Percentiles rank a stretch among this genome's conserved stretches.
phyloP scores from a whole-genome alignment of 495 filamentous ascomycete genomes.

The Friedmanniomyces simplex region DNA sequence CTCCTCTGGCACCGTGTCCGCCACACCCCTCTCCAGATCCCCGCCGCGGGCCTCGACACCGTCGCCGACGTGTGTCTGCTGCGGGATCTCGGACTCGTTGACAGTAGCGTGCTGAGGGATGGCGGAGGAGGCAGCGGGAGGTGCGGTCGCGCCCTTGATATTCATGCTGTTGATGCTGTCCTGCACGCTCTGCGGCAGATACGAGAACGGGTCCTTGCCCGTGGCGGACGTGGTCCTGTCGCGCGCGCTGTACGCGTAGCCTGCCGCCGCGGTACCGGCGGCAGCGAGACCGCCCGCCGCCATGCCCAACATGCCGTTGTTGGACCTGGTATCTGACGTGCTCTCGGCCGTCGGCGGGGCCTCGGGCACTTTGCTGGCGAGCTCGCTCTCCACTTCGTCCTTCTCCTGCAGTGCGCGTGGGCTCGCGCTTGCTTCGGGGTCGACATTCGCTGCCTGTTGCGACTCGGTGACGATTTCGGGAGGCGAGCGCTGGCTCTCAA shows the following conservation, averaged over 20 bases:
- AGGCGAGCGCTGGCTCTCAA: constrained; percentile 46
- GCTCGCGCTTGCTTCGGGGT: constrained; percentile 21
- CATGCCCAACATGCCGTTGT: constrained; percentile 11
- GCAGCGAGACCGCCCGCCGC: constrained; percentile 24
- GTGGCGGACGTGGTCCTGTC: constrained; percentile 30
- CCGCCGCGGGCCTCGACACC: neutral
- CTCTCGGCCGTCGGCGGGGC: constrained; percentile 13
- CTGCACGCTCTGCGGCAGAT: constrained; percentile 13
- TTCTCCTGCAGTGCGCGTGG: constrained; percentile 21
- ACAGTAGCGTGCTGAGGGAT: neutral
- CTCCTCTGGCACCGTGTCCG: neutral
- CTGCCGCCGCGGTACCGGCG: constrained; percentile 11
- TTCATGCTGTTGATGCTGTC: constrained; percentile 21
- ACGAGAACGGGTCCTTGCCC: constrained; percentile 1
- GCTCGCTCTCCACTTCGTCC: constrained; percentile 18
- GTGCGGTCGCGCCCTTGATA: neutral
- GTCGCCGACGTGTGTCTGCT: constrained; percentile 2
- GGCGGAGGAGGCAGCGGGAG: neutral
- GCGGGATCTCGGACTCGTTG: neutral
- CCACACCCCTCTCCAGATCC: neutral
- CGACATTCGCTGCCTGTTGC: constrained; percentile 32
- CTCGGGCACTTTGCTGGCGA: constrained; percentile 17
- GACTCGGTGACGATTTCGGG: constrained; percentile 59
- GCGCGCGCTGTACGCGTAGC: constrained; percentile 24
- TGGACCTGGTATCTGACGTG: neutral